A percentile compares a stretch with the other conserved stretches of the same genome.
These are phyloP conservation scores for Poronia punctata DNA, from an alignment of 495 filamentous ascomycete genomes.

Conservation along the genomic window DNA sequence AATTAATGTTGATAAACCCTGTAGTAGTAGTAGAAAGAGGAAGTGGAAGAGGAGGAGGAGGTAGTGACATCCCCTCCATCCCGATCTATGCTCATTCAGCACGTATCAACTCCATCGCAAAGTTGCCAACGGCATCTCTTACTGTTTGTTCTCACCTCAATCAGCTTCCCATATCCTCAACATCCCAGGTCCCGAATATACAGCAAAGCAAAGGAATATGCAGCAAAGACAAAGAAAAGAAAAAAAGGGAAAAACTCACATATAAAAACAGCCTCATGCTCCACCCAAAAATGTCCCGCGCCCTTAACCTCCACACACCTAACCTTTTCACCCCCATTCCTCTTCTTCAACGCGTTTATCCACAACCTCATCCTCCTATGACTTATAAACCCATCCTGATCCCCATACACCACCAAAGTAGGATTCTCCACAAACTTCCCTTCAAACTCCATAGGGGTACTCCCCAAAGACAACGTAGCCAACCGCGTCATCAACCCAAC, in stretches of 20 bases:
- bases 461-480: constrained; percentile 45
- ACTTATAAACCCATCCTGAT: constrained; percentile 70
- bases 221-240: constrained; percentile 1
- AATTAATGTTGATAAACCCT: too few species aligned
- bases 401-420: constrained; percentile 71
- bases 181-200: too few species aligned
- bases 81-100: too few species aligned
- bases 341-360: too few species aligned
- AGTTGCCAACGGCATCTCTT: constrained; percentile 6
- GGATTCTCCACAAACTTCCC: constrained; percentile 41
- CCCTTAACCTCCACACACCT: constrained; percentile 51
- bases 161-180: too few species aligned
- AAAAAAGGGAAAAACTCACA: constrained; percentile 40
- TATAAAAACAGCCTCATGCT: constrained; percentile 47
- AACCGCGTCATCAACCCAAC: constrained; percentile 55
- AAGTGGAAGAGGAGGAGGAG: too few species aligned
- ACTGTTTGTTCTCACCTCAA: background rate
- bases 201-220: background rate
- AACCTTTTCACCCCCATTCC: too few species aligned
- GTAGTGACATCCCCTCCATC: too few species aligned
- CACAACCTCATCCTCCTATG: constrained; percentile 61
- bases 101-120: constrained; percentile 1
- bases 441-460: constrained; percentile 20
- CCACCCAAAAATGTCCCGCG: constrained; percentile 81
- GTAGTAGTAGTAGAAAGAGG: too few species aligned